These are phyloP conservation scores for Lactifluus pinguis DNA, from an alignment of 768 basidiomycete genomes.

Conservation along the genomic window DNA sequence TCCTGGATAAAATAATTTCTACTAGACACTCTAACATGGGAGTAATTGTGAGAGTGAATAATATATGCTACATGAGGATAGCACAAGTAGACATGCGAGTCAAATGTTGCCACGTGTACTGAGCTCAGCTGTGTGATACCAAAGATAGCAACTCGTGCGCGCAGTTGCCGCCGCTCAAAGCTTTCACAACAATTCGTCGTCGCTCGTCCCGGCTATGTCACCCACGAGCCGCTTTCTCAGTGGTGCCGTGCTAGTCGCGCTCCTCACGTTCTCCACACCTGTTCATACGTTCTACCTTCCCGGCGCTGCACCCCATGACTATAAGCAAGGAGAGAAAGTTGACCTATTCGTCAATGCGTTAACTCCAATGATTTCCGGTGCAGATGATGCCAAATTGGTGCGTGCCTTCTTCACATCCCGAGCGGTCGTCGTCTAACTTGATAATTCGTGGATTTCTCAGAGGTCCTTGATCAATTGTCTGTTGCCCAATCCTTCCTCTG, in stretches of 20 bases:
- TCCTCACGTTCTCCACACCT: constrained; percentile 13
- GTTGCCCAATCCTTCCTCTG: constrained; percentile 17
- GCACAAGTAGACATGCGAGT: background rate
- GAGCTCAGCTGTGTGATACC: background rate
- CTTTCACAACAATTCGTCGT: background rate
- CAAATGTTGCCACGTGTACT: background rate
- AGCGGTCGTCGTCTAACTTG: background rate
- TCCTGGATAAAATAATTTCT: background rate
- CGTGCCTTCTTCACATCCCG: constrained; percentile 22
- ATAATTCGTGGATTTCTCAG: constrained; percentile 29
- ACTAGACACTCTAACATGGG: background rate
- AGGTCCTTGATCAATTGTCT: constrained; percentile 88
- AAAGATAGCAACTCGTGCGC: background rate
- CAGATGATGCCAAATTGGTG: constrained; percentile 66
- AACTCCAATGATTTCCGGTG: constrained; percentile 71
- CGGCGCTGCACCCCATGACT: constrained; percentile 82
- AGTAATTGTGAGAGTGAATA: background rate
- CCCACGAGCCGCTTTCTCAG: constrained; percentile 17
- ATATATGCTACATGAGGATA: background rate
- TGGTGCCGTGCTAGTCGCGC: constrained; percentile 19
- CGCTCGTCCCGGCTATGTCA: constrained; percentile 4
- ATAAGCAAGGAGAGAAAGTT: constrained; percentile 61
- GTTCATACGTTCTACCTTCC: constrained; percentile 81
- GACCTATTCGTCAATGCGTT: constrained; percentile 80
- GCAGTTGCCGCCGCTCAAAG: no score